Base-by-base conservation (phyloP, 148 eudicot genomes). In the Dianthus caryophyllus region DNA sequence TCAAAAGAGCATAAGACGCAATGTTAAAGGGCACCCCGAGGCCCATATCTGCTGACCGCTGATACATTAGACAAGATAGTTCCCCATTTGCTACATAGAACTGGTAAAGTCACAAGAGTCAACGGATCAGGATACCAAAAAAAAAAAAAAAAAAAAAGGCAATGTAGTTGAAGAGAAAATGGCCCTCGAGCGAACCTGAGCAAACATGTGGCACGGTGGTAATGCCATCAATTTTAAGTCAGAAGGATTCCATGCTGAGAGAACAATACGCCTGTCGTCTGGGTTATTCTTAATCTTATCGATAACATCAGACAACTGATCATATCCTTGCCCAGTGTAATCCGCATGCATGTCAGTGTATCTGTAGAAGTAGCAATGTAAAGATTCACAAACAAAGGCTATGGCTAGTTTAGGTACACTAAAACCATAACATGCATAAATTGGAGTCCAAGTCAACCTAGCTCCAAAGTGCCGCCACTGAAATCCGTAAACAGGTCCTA, bases 381-480 rank as follows among this genome's bases (percentile, higher is more conserved):
- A 52, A 14, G 27, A 29, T 18, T 50, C 67, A n/a, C n/a, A 55
- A 58, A 65, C 39, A 24, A 20, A 29, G 17, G 29, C 15, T 5
- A 25, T 50, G 39, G 15, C 7, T 20, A 27, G 36, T 31, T 43
- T 43, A 64, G 8, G 47, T 14, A 27, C 10, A 5, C 11, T n/a
- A 17, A 20, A 60, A 27, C 47, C 26, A 9, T 25, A 13, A 56
- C 67, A 24, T 12, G 56, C 27, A 25, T 51, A 52, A n/a, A 48
- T 12, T 6, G 47, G 44, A 62, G 4, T 51, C 36, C 7, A 29
- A 30, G 70, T 16, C 72, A 71, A 93, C 98, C 91, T 94, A 25
- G 98, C 97, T 49, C 98, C 97, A 74, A 86, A 90, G 63, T 90
- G 96, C 68, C 98, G 83, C 97, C 98, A 90, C 78, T 94, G 98